Evolutionary conservation across 78 protist genomes (phyloP), one percentile per base, ranked within the genome.

Genomic region (Dictyostelium purpureum): DNA sequence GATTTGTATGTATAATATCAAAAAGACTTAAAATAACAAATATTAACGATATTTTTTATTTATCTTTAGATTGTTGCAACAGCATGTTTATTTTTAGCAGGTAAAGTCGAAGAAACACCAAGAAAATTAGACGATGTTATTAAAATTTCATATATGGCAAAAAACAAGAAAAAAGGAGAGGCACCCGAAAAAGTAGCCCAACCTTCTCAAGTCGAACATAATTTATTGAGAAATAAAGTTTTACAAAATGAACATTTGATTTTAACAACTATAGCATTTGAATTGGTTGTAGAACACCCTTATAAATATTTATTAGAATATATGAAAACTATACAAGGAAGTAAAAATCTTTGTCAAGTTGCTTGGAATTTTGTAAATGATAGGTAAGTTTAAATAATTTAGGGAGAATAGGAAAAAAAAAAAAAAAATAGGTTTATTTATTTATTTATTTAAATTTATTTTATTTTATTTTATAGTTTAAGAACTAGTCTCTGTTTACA

Each of bases 341-440:
- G 66, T 54, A 91, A 77, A 40, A 81, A 43, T 6, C 42, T 95
- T 6, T 95, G 96, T 56, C 96, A 92, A 71, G 77, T 94, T 1
- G 98, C 98, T 11, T 95, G 97, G 97, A 95, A 92, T 80, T 95
- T 96, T 90, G 90, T 95, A 73, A 96, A 96, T 88, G 98, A 96
- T 80, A 70, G 77, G 77, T 70, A 70, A 37, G 77, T 12, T 42
- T n/a, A 56, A n/a, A n/a, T n/a, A n/a, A n/a, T n/a, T n/a, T n/a
- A n/a, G n/a, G n/a, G n/a, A n/a, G n/a, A n/a, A n/a, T n/a, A n/a
- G n/a, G n/a, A n/a, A n/a, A n/a, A n/a, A n/a, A n/a, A n/a, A n/a
- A n/a, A n/a, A n/a, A n/a, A n/a, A n/a, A n/a, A n/a, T n/a, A n/a
- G n/a, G n/a, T n/a, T n/a, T n/a, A n/a, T n/a, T n/a, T n/a, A n/a